Evolutionary conservation across 2,329 filamentous ascomycete species (phyloP), one percentile per base, ranked within the genome.

Genomic region (Aureobasidium sp.): DNA sequence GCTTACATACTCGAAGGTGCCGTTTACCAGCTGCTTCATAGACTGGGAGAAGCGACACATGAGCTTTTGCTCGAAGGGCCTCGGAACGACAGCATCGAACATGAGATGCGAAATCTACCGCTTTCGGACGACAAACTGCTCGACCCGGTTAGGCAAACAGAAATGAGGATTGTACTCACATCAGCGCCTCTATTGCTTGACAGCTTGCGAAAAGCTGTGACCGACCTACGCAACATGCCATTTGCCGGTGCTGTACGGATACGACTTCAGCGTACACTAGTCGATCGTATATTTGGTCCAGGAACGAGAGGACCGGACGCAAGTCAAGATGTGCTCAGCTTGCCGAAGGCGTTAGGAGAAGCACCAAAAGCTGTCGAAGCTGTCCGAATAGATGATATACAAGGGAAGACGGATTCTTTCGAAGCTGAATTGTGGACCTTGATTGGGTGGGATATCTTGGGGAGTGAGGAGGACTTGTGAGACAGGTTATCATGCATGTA

Each of bases 371-470:
- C 58, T 63, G 15, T 54, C 52, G 24, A 60, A 64, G 1, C 66
- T 53, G n/a, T 69, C 17, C 63, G 68, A 6, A 68, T 72, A 1
- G 75, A 74, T 56, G 63, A 76, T 0, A 73, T 74, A 5, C 72
- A 78, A 31, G 67, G 72, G 17, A 73, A 78, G 5, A 67, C 75
- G 3, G 77, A 82, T 17, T 84, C 81, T 80, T 85, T 83, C 66
- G 76, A 77, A 59, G 75, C 76, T 61, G 79, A 84, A 65, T 70
- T 85, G 2, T 86, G 83, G 83, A 71, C 75, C 58, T 67, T 85
- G 59, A 67, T 85, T 7, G 83, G 83, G 0, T 85, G 83, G 82
- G 81, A 85, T 54, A 71, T 81, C 6, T 68, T 81, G 4, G 37
- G 57, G 54, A 29, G 29, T 39, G 50, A 64, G 63, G 24, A 52